A percentile compares a stretch with the other conserved stretches of the same genome.
Evolutionary conservation across 129 eudicot genomes (phyloP).

Genomic region (Lactuca saligna): DNA sequence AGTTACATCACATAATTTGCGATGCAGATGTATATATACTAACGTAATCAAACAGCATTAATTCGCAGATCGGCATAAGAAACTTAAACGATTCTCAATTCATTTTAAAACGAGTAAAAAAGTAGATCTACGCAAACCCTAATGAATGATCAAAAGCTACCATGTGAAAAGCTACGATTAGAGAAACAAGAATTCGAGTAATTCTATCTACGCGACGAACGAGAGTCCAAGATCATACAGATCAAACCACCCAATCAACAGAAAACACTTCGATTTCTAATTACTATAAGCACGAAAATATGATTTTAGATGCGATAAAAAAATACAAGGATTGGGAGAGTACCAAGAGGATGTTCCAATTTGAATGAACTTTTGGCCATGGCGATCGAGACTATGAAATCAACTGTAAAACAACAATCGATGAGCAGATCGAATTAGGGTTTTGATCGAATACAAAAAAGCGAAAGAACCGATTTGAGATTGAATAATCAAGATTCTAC

Average conservation of each 20-base stretch:
- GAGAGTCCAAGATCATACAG: background rate
- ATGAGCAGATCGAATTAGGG: constrained; percentile 25
- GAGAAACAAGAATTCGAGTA: background rate
- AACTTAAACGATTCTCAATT: background rate
- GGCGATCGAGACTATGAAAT: constrained; percentile 20
- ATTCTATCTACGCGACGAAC: background rate
- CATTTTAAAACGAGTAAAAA: background rate
- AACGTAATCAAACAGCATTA: background rate
- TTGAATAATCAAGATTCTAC: background rate
- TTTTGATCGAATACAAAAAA: constrained; percentile 10
- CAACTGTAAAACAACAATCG: constrained; percentile 21
- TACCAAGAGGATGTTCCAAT: constrained; percentile 84
- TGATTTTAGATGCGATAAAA: background rate
- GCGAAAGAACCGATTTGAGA: background rate
- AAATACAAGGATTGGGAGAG: background rate
- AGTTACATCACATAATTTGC: background rate
- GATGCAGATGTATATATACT: background rate
- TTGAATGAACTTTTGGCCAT: constrained; percentile 89
- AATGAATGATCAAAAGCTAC: constrained; percentile 6
- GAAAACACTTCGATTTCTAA: background rate
- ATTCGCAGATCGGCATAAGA: background rate
- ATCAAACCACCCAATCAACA: background rate
- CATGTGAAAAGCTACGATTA: background rate
- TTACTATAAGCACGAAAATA: background rate
- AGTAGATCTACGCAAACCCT: background rate